Evolutionary conservation across 495 filamentous ascomycete species (phyloP), one percentile per base, ranked within the genome.

Genomic region (Neurospora africana): DNA sequence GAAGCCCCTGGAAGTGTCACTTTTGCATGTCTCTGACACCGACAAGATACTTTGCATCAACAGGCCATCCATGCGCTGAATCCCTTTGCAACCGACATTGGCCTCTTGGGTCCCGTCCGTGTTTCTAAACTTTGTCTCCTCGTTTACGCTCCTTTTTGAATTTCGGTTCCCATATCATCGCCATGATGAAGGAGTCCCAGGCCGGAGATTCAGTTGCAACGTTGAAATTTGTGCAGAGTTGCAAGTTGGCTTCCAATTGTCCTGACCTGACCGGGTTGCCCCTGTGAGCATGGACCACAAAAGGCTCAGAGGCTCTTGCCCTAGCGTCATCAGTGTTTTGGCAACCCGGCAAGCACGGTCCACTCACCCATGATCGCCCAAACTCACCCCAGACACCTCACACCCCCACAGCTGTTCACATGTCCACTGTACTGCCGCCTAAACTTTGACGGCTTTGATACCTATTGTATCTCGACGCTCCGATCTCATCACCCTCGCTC

Each of bases 361-460:
- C 27, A 61, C 53, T 33, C 72, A 74, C 78, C 78, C 78, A 79
- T 81, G 79, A 80, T 80, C 78, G 74, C 41, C 77, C 41, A 30
- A 70, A 70, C 47, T 70, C 69, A 71, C 43, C 74, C 72, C 74
- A 72, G 72, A 47, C 71, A 70, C n/a, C n/a, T n/a, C n/a, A n/a
- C 35, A 23, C 44, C 39, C 41, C 71, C 67, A 68, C 65, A 41
- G 41, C 53, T 61, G 53, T 61, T 27, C 53, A 61, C 53, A 61
- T 61, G 53, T 9, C 53, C 53, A 61, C 53, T 58, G 47, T 58
- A 27, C 47, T 58, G 47, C 47, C 23, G 47, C 47, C 47, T 58
- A 27, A 15, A 27, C 47, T 58, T 27, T 30, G 27, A 33, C 27
- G 6, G 23, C 53, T 30, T 61, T 61, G 23, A 33, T 36, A 36